Base-by-base conservation (phyloP, 495 filamentous ascomycete genomes). In the Polyplosphaeria fusca region DNA sequence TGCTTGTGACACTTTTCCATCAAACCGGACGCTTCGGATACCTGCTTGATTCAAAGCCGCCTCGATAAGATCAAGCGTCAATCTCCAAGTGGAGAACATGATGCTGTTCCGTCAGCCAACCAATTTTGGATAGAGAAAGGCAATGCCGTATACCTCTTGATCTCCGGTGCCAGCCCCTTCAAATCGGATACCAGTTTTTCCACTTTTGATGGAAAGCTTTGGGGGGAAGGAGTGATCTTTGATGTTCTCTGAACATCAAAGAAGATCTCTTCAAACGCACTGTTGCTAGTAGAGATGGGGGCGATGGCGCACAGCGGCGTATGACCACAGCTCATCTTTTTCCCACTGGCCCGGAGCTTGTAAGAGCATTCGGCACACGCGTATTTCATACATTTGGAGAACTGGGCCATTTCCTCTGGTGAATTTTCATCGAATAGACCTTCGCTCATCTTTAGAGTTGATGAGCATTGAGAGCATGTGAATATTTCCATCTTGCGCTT, bases 31-130 rank as follows among this genome's bases (percentile, higher is more conserved):
- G 47, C 55, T 62, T 1, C 22, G 23, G 5, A 77, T 67, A 2
- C 43, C 18, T 4, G 67, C 62, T 18, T 71, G 50, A 5, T 66
- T 58, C 11, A 79, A 65, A 3, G 63, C 72, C 0, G 26, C 23
- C 39, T 73, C 65, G 0, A 77, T 64, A 1, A 75, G 13, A 28
- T 77, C 71, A 12, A 79, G 74, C 3, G 72, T 77, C 30, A 65
- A 61, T 26, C 70, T 67, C 77, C 76, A 78, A 1, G 54, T 70
- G 0, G 75, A 74, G 50, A 78, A 79, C 0, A 79, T 71, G 30
- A 79, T 59, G 13, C 37, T 52, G 39, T 46, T 2, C 14, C 14
- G 30, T 14, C 7, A 35, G 30, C 14, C 22, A 47, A 3, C 7
- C 45, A 47, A 9, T 7, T 47, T 27, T 28, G 3, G 45, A 7